These are phyloP conservation scores for Clitoria ternatea DNA, from an alignment of 306 rosid species.

Conservation along the genomic window DNA sequence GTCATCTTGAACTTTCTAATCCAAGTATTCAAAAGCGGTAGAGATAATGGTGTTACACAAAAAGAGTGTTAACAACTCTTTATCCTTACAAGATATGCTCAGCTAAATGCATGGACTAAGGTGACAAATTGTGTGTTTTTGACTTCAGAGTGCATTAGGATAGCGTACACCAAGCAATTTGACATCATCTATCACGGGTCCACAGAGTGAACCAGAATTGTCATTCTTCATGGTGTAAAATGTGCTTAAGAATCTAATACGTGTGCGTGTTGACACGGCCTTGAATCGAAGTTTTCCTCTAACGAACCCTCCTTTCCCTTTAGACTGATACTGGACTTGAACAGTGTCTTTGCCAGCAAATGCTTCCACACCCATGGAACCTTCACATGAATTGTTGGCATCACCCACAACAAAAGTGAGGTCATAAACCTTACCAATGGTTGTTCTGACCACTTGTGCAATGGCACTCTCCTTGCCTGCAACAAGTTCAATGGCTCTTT, in stretches of 20 bases:
- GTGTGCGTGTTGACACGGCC: conserved; percentile 38
- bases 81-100: not conserved
- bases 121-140: not conserved
- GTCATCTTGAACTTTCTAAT: too few relatives aligned
- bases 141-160: not conserved
- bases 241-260: conserved; percentile 45
- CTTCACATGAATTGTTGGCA: conserved; percentile 51
- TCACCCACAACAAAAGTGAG: conserved; percentile 55
- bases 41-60: too few relatives aligned
- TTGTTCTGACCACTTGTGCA: conserved; percentile 44
- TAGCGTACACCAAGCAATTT: conserved; percentile 44
- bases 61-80: not conserved
- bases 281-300: conserved; percentile 40
- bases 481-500: conserved; percentile 55
- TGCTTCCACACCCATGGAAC: conserved; percentile 49
- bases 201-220: conserved; percentile 62
- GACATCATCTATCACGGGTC: conserved; percentile 56
- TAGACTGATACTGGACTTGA: conserved; percentile 41
- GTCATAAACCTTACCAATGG: conserved; percentile 33
- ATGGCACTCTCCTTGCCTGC: conserved; percentile 62
- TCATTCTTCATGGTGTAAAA: conserved; percentile 55
- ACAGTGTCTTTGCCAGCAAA: conserved; percentile 39
- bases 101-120: not conserved
- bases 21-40: too few relatives aligned
- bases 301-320: conserved; percentile 52